Evolutionary conservation across 352 stramenopile genomes (phyloP).

Genomic region (Aphanomyces invadans): DNA sequence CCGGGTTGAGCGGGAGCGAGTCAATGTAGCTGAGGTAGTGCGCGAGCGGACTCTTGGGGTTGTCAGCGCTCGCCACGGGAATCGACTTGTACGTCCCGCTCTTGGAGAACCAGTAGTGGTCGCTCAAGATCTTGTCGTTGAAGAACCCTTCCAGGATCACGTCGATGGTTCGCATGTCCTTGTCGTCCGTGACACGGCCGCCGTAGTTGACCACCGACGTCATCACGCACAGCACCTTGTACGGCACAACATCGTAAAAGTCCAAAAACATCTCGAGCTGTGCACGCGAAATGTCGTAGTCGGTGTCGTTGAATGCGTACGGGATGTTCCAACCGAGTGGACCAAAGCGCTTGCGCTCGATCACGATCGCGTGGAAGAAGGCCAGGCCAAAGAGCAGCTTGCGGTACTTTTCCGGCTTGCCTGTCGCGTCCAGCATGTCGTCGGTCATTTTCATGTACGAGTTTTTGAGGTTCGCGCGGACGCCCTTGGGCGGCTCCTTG

Average conservation of each 20-base stretch:
- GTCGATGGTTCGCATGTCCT: slow-evolving; percentile 51
- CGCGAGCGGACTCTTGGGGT: slow-evolving; percentile 3
- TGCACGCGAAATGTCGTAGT: slow-evolving; percentile 41
- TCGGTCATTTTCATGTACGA: slow-evolving; percentile 84
- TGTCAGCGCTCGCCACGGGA: slow-evolving; percentile 26
- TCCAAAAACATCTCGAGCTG: slow-evolving; percentile 77
- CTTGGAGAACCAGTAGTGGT: slow-evolving; percentile 38
- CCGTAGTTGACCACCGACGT: slow-evolving; percentile 88
- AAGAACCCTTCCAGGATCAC: slow-evolving; percentile 47
- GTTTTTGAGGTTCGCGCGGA: slow-evolving; percentile 27
- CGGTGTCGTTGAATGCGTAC: slow-evolving; percentile 89
- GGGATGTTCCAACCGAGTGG: slow-evolving; percentile 29
- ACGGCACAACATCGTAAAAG: slow-evolving; percentile 73
- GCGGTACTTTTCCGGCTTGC: slow-evolving; percentile 27
- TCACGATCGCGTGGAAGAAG: slow-evolving; percentile 53
- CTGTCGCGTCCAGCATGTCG: slow-evolving; percentile 60
- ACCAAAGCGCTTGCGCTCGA: slow-evolving; percentile 27
- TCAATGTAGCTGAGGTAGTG: slow-evolving; percentile 25
- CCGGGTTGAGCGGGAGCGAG: slow-evolving; percentile 65
- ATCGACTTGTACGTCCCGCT: slow-evolving; percentile 84
- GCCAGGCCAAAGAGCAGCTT: slow-evolving; percentile 31
- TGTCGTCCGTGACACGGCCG: slow-evolving; percentile 90
- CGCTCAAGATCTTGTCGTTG: slow-evolving; percentile 32
- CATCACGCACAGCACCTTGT: slow-evolving; percentile 44
- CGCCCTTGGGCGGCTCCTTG: slow-evolving; percentile 28